phyloP scores from a whole-genome alignment of 352 stramenopile species.

The Phytophthora kernoviae region DNA sequence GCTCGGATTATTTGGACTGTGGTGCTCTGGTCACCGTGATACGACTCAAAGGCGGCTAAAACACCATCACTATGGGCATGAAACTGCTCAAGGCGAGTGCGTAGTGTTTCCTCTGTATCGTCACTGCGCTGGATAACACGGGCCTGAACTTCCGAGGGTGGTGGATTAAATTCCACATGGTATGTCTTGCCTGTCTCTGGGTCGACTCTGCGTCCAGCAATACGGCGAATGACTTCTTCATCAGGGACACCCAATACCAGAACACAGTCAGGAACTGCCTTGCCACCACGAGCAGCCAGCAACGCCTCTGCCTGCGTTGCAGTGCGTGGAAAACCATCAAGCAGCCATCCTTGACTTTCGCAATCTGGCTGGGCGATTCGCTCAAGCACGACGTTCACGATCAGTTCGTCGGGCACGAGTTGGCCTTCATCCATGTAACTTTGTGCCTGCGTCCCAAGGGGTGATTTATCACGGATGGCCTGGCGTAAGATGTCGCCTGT shows the following conservation, averaged over 20 bases:
- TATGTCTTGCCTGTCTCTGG: constrained; percentile 94
- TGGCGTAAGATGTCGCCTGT: constrained; percentile 93
- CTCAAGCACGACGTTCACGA: constrained; percentile 87
- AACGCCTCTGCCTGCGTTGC: constrained; percentile 85
- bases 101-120: constrained; percentile 93
- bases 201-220: constrained; percentile 97
- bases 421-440: constrained; percentile 90
- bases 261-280: constrained; percentile 75
- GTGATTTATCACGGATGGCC: constrained; percentile 75
- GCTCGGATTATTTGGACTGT: constrained; percentile 57
- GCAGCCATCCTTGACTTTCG: constrained; percentile 85
- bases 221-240: constrained; percentile 93
- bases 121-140: constrained; percentile 90
- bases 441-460: constrained; percentile 80
- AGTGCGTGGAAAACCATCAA: constrained; percentile 95
- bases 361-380: constrained; percentile 87
- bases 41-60: constrained; percentile 44
- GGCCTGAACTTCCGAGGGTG: constrained; percentile 64
- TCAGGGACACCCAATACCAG: constrained; percentile 95
- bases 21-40: constrained; percentile 11
- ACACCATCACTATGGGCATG: constrained; percentile 76
- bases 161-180: constrained; percentile 97
- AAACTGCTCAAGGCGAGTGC: constrained; percentile 88
- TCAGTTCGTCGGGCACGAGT: constrained; percentile 92
- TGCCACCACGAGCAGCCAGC: constrained; percentile 58